Evolutionary conservation across 2,329 filamentous ascomycete species (phyloP), one percentile per base, ranked within the genome.

Genomic region (Ophiostoma sp.): DNA sequence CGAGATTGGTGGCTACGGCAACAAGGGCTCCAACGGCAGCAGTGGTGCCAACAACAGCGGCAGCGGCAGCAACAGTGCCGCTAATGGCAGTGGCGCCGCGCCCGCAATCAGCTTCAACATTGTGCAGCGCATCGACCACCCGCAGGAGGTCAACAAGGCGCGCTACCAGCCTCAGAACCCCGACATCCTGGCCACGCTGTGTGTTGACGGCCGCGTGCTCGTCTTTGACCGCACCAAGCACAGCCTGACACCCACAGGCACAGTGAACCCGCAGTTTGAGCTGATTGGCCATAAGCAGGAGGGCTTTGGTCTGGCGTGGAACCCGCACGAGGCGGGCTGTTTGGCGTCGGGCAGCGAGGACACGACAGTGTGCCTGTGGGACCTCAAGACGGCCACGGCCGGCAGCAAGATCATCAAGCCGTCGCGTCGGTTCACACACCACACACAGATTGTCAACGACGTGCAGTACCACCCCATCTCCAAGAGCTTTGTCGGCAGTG

Each of bases 201-300:
- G 92, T 74, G 88, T 92, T 8, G 92, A 97, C 78, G 91, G 92
- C 73, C 90, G 89, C 74, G 91, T 97, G 60, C 88, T 98, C 78
- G 89, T 99, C 75, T 99, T 96, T 81, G 95, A 99, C 81, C 90
- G 94, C 74, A 96, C 94, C 69, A 98, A 97, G 84, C 94, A 98
- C 79, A 90, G 90, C 67, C 87, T 90, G 70, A 83, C 89, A 73
- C 93, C 94, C 8, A 86, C 89, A 35, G 90, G 90, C 72, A 88
- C 85, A 68, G 85, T 93, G 70, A 92, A 90, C 75, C 90, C 93
- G 35, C 92, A 98, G 77, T 89, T 96, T 71, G 91, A 92, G 77
- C 86, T 98, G 35, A 81, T 90, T 62, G 95, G 95, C 3, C 95
- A 99, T 80, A 89, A 87, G 71, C 86, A 87, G 73, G 95, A 99